Conservation (phyloP, 768 basidiomycete species). For the Tubosaeta brunneosetosa region DNA sequence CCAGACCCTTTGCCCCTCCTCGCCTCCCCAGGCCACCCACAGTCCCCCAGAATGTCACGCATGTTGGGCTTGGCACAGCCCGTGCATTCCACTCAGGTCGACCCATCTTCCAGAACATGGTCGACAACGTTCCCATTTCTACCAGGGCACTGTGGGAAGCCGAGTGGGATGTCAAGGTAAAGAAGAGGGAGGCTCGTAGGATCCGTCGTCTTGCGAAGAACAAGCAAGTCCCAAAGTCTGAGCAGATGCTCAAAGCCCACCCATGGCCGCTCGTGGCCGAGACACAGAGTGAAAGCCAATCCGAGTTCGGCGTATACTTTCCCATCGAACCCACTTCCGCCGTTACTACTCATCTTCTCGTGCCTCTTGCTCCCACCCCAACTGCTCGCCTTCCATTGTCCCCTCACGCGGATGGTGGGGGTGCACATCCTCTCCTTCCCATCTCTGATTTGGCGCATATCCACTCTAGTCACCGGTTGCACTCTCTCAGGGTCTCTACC, state of each 20-base stretch:
- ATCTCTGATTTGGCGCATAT: conserved; percentile 47
- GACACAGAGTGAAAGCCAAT: conserved; percentile 21
- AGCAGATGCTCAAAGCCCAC: conserved; percentile 29
- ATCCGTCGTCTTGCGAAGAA: conserved; percentile 22
- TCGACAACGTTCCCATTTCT: conserved; percentile 75
- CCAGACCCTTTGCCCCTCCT: conserved; percentile 39
- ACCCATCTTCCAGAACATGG: conserved; percentile 75
- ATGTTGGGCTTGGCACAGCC: conserved; percentile 73
- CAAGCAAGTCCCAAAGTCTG: conserved; percentile 15
- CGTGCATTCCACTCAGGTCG: conserved; percentile 71
- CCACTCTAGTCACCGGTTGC: conserved; percentile 50
- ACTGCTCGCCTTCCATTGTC: conserved; percentile 59
- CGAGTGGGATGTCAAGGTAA: conserved; percentile 59
- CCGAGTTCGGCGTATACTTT: conserved; percentile 63
- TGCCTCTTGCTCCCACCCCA: conserved; percentile 76
- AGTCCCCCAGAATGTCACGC: conserved; percentile 48
- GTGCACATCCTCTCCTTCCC: conserved; percentile 43
- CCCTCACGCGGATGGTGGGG: conserved; percentile 12
- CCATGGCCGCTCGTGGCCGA: conserved; percentile 4
- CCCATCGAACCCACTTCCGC: conserved; percentile 29
- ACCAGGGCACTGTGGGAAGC: conserved; percentile 70
- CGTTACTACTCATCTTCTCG: conserved; percentile 63
- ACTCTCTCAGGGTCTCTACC: conserved; percentile 60
- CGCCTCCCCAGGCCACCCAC: conserved; percentile 55
- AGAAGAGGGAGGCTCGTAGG: conserved; percentile 36